phyloP scores from a whole-genome alignment of 768 basidiomycete species.

The Pleurotus platypus region DNA sequence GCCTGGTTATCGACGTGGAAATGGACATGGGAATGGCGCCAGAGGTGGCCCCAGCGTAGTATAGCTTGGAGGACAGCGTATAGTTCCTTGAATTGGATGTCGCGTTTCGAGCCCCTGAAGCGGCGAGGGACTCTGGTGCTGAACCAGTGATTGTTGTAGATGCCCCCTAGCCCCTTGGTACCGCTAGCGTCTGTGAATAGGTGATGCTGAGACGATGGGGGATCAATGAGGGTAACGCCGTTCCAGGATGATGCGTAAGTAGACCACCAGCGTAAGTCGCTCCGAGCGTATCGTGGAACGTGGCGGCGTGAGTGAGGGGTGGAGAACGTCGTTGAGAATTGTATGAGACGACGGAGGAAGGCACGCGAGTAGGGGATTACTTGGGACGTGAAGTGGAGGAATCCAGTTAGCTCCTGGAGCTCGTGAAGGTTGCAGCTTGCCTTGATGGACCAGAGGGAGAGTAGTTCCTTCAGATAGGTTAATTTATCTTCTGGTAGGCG shows the following conservation, averaged over 20 bases:
- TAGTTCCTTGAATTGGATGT: conserved; percentile 32
- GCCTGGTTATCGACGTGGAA: conserved; percentile 24
- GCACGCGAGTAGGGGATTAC: conserved; percentile 11
- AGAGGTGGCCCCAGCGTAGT: conserved; percentile 23
- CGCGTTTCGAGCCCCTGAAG: conserved; percentile 8
- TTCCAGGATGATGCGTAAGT: conserved; percentile 24
- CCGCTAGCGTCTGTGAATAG: conserved; percentile 31
- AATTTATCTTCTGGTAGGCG: conserved; percentile 29
- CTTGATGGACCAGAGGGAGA: conserved; percentile 16
- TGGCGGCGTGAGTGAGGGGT: conserved; percentile 15
- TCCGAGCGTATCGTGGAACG: conserved; percentile 16
- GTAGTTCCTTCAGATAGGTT: conserved; percentile 16
- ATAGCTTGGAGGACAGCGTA: conserved; percentile 26
- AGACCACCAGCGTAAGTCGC: conserved; percentile 30
- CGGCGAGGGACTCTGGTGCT: conserved; percentile 18
- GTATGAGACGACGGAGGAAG: conserved; percentile 14
- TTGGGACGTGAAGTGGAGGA: conserved; percentile 13
- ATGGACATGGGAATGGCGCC: conserved; percentile 19
- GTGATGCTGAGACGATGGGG: conserved; percentile 8
- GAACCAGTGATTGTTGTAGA: conserved; percentile 21
- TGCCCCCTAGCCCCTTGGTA: conserved; percentile 23
- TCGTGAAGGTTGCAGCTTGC: conserved; percentile 5
- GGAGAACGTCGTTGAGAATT: conserved; percentile 23
- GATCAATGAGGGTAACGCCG: conserved; percentile 18
- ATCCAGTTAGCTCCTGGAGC: conserved; percentile 13